Percentiles rank a stretch among this genome's conserved stretches.
These are phyloP conservation scores for Tolypocladium tundrense DNA, from an alignment of 2,329 filamentous ascomycete species.

Conservation along the genomic window DNA sequence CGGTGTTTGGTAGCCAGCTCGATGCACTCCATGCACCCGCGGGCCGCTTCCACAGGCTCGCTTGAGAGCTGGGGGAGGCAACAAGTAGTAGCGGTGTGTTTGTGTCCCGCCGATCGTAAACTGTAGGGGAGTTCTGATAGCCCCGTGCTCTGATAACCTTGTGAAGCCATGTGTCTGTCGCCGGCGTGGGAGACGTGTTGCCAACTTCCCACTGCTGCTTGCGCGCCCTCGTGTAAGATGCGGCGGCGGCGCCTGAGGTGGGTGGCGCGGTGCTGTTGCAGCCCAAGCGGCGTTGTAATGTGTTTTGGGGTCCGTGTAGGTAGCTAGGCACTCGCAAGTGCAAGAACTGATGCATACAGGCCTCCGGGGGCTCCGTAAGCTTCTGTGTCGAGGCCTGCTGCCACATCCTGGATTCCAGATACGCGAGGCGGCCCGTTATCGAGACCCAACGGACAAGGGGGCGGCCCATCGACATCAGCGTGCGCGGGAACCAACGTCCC, in stretches of 20 bases:
- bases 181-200: neutral
- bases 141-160: neutral
- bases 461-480: neutral
- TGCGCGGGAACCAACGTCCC: no score
- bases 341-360: neutral
- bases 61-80: neutral
- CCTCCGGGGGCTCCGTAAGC: neutral
- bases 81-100: neutral
- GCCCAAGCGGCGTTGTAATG: neutral
- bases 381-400: neutral
- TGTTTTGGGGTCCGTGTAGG: neutral
- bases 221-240: neutral
- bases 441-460: neutral
- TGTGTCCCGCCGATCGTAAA: neutral
- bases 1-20: neutral
- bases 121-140: neutral
- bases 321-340: neutral
- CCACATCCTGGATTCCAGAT: neutral
- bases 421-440: neutral
- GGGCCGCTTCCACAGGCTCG: neutral
- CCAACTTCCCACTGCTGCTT: neutral
- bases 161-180: neutral
- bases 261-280: neutral
- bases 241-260: neutral
- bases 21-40: neutral